Base-by-base conservation (phyloP, 306 rosid genomes). In the Cicer arietinum region DNA sequence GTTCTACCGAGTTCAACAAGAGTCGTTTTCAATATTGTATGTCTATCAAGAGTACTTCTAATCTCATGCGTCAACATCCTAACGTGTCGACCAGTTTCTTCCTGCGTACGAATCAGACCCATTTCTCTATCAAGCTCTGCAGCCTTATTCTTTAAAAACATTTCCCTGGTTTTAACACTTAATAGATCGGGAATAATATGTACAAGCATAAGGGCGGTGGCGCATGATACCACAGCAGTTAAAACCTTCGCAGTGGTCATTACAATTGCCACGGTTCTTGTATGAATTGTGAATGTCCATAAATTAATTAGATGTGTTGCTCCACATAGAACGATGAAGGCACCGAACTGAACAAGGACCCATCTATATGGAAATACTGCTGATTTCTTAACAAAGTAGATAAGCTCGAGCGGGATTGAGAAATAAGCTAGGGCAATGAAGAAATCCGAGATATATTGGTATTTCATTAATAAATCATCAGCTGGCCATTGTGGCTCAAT, bases 261-360 rank as follows among this genome's bases (percentile, higher is more conserved):
- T 52, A 90, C 93, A 10, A 85, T 10, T 6, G 87, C 96, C 77
- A 90, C 96, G 39, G 88, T 88, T 82, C 76, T 90, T 8, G 96
- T 17, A 77, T 90, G 96, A 52, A 78, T 54, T 0, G 74, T 74
- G 47, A 88, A 90, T 57, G 96, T 90, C 96, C 93, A 90, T 71
- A 90, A 79, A 76, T 71, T 90, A 64, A 90, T 90, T 25, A 88
- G 89, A 81, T 90, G 96, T 6, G 91, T 90, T n/a, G 96, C 96
- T 72, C 96, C 96, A 54, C 96, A 90, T 60, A 90, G 81, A 69
- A 90, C 96, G 7, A 90, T 90, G 84, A 90, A 88, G 69, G 96
- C 96, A 48, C 96, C 96, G 77, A 90, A 90, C 86, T 90, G 96
- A 82, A 90, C 96, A 51, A 88, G 91, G 47, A 90, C 96, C 96